Evolutionary conservation across 2,329 filamentous ascomycete genomes (phyloP).

Genomic region (Curvularia hawaiiensis): DNA sequence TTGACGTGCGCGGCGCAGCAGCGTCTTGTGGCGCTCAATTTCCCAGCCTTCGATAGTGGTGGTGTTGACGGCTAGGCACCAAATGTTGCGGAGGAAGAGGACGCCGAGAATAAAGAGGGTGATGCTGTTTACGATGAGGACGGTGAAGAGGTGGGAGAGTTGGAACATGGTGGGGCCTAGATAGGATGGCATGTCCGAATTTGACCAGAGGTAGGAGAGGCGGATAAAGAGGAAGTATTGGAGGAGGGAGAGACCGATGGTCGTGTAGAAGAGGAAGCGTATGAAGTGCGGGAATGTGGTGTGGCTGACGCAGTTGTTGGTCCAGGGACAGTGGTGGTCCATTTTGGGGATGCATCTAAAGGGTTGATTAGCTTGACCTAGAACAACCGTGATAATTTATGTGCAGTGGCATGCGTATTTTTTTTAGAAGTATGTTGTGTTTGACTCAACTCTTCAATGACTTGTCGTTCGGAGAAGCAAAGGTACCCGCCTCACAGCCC

Average conservation of each 20-base stretch:
- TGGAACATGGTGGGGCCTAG: slow-evolving; percentile 68
- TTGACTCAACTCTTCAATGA: no score
- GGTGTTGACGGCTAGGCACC: slow-evolving; percentile 68
- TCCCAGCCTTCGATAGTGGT: slow-evolving; percentile 85
- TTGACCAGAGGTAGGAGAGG: slow-evolving; percentile 64
- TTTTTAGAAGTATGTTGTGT: not conserved
- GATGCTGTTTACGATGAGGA: slow-evolving; percentile 63
- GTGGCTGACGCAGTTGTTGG: slow-evolving; percentile 79
- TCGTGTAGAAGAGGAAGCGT: slow-evolving; percentile 75
- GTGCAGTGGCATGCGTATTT: not conserved
- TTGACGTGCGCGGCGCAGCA: slow-evolving; percentile 51
- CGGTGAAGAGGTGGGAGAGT: slow-evolving; percentile 65
- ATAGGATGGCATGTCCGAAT: slow-evolving; percentile 70
- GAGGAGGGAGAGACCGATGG: slow-evolving; percentile 66
- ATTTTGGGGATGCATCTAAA: slow-evolving; percentile 74
- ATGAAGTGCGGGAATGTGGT: slow-evolving; percentile 82
- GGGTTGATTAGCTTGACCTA: not conserved
- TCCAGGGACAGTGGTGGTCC: slow-evolving; percentile 91
- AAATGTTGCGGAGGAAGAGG: slow-evolving; percentile 64
- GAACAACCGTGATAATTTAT: not conserved
- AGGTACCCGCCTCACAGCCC: not conserved
- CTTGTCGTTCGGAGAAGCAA: no score
- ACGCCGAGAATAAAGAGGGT: slow-evolving; percentile 67
- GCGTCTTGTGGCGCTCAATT: slow-evolving; percentile 54
- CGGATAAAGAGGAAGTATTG: slow-evolving; percentile 65